Evolutionary conservation across 352 stramenopile species (phyloP).

Genomic region (Globisporangium nodosum): DNA sequence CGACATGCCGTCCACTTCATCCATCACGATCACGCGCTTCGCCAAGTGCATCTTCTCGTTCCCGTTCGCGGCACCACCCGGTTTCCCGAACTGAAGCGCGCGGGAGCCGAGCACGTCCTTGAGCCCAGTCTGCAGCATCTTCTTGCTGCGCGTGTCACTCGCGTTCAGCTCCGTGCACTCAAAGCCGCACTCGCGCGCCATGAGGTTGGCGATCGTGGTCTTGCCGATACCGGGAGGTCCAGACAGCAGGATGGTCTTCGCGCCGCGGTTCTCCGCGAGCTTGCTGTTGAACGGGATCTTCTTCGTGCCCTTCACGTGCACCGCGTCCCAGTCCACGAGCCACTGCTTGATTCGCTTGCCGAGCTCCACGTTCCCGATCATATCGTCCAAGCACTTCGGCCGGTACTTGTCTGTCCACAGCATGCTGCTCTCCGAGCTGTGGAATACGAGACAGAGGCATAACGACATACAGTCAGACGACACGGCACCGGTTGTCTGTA

Average conservation of each 20-base stretch:
- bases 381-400: constrained; percentile 85
- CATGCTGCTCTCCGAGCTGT: constrained; percentile 33
- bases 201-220: constrained; percentile 93
- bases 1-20: constrained; percentile 99
- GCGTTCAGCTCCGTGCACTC: constrained; percentile 96
- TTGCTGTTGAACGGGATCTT: constrained; percentile 75
- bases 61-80: constrained; percentile 18
- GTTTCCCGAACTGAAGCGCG: constrained; percentile 78
- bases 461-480: background rate
- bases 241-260: constrained; percentile 94
- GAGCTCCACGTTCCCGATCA: constrained; percentile 92
- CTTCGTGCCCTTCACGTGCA: constrained; percentile 82
- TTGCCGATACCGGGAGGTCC: constrained; percentile 96
- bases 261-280: constrained; percentile 83
- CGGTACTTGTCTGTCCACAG: constrained; percentile 98
- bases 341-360: constrained; percentile 86
- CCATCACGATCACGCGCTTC: constrained; percentile 97
- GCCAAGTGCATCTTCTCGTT: constrained; percentile 57
- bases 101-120: constrained; percentile 92
- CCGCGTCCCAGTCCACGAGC: constrained; percentile 73
- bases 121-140: constrained; percentile 88
- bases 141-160: constrained; percentile 97
- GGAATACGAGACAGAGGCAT: background rate
- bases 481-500: background rate
- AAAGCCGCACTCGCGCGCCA: constrained; percentile 89